phyloP scores from a whole-genome alignment of 225 moss, liverwort and hornwort genomes.

The Sphagnum tenellum region DNA sequence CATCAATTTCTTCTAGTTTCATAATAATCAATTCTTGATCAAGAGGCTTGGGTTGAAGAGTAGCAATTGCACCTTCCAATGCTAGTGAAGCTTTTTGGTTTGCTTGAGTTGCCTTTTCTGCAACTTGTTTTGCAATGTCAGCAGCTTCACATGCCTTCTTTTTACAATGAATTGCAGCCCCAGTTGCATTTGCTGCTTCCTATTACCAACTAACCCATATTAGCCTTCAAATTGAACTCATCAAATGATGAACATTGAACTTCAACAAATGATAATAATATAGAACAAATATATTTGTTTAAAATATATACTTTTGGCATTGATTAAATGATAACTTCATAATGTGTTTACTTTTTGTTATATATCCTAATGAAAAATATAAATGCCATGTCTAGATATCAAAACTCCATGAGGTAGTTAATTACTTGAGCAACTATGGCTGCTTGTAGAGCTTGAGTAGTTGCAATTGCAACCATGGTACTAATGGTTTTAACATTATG shows the following conservation, averaged over 20 bases:
- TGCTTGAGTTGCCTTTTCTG: conserved; percentile 22
- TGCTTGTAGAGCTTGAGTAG: conserved; percentile 27
- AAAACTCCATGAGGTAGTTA: no score
- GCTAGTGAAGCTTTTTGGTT: conserved; percentile 29
- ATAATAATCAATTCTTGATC: no score
- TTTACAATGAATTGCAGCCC: conserved; percentile 47
- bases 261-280: no score
- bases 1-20: no score
- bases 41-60: conserved; percentile 18
- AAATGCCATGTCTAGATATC: no score
- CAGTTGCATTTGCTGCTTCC: conserved; percentile 14
- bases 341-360: no score
- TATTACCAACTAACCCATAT: neutral
- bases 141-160: conserved; percentile 26
- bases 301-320: no score
- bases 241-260: no score
- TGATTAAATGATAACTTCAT: no score
- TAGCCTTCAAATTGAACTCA: no score
- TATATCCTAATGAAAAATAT: no score
- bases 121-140: conserved; percentile 26
- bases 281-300: no score
- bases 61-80: conserved; percentile 30
- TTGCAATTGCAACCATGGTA: conserved; percentile 21
- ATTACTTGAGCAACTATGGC: conserved; percentile 38
- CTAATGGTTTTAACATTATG: conserved; percentile 23